Evolutionary conservation across 768 basidiomycete genomes (phyloP).

Genomic region (Tephrocybe sp.): DNA sequence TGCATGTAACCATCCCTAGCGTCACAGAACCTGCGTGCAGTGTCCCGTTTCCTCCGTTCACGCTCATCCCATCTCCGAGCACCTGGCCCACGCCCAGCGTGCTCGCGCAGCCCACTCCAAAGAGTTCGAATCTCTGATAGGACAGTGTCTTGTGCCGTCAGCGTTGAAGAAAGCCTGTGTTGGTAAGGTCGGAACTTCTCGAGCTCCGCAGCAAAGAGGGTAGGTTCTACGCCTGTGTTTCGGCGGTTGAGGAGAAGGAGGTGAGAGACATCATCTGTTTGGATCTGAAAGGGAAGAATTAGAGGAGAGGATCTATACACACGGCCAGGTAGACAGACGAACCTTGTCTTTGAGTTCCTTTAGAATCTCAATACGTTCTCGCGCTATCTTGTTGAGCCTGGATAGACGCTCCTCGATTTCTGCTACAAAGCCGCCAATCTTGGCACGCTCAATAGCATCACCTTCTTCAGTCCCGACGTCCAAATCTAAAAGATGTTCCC

Average conservation of each 20-base stretch:
- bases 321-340: background rate
- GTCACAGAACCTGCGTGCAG: conserved; percentile 66
- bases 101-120: conserved; percentile 75
- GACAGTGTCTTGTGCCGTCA: conserved; percentile 72
- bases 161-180: conserved; percentile 73
- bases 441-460: conserved; percentile 66
- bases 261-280: conserved; percentile 96
- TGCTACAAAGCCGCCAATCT: conserved; percentile 63
- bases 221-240: conserved; percentile 77
- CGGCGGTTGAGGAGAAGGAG: conserved; percentile 89
- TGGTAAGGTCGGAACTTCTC: conserved; percentile 97
- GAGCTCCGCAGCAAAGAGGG: conserved; percentile 89
- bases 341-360: conserved; percentile 98
- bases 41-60: conserved; percentile 77
- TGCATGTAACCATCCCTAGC: conserved; percentile 87
- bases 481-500: conserved; percentile 56
- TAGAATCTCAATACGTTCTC: conserved; percentile 82
- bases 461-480: conserved; percentile 63
- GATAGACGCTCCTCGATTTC: conserved; percentile 82
- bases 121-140: conserved; percentile 74
- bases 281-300: conserved; percentile 56
- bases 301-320: background rate
- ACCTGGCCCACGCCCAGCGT: conserved; percentile 40
- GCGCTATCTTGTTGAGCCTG: conserved; percentile 77
- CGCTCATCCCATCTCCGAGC: conserved; percentile 67